These are phyloP conservation scores for Aspergillus fischeri DNA, from an alignment of 2,329 filamentous ascomycete genomes.

Conservation along the genomic window DNA sequence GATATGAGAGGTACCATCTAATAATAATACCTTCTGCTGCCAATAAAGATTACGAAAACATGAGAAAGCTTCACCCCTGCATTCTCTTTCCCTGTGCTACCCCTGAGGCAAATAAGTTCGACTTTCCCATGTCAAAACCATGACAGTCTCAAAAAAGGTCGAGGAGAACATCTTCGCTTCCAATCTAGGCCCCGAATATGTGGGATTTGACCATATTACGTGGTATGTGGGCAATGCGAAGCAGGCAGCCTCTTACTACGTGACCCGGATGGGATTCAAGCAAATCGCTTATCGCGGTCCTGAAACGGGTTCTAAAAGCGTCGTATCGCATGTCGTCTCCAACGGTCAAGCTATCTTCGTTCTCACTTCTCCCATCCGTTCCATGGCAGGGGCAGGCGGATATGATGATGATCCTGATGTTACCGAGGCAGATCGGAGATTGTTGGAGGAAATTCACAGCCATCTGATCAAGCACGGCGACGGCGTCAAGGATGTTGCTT, in stretches of 20 bases:
- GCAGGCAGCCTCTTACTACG: conserved; percentile 83
- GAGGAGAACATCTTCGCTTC: conserved; percentile 16
- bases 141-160: background rate
- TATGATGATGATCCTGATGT: conserved; percentile 48
- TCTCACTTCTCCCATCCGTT: conserved; percentile 74
- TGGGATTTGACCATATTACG: conserved; percentile 79
- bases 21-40: background rate
- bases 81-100: background rate
- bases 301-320: conserved; percentile 75
- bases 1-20: background rate
- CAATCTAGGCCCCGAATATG: conserved; percentile 32
- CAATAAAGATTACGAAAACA: background rate
- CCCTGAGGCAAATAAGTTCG: background rate
- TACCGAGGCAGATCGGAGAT: conserved; percentile 53
- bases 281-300: conserved; percentile 76
- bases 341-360: conserved; percentile 77
- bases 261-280: conserved; percentile 74
- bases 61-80: background rate
- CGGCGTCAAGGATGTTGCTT: conserved; percentile 87
- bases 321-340: conserved; percentile 74
- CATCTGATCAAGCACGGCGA: conserved; percentile 83
- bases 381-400: conserved; percentile 46
- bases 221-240: conserved; percentile 96
- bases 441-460: conserved; percentile 68
- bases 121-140: background rate